Evolutionary conservation across 768 basidiomycete species (phyloP).

Genomic region (Nidula microcarpa): DNA sequence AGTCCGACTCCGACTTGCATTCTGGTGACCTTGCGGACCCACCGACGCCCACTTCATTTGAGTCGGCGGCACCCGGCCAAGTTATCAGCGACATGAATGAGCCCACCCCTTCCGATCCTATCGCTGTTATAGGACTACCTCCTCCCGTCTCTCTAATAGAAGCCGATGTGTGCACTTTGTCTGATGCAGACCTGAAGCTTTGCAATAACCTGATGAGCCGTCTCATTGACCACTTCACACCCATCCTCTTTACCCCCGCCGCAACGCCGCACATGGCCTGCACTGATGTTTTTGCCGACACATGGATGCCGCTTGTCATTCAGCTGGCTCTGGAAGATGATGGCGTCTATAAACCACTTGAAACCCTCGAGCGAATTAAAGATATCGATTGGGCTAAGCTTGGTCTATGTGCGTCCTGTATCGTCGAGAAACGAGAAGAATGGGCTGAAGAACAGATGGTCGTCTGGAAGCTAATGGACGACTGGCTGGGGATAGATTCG

Average conservation of each 20-base stretch:
- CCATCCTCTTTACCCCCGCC: constrained; percentile 67
- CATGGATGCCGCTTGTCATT: constrained; percentile 72
- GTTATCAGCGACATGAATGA: neutral
- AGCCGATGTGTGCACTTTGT: constrained; percentile 15
- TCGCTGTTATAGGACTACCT: constrained; percentile 1
- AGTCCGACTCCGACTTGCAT: constrained; percentile 1
- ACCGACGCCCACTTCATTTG: constrained; percentile 3
- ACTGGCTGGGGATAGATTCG: constrained; percentile 39
- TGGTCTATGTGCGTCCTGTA: constrained; percentile 60
- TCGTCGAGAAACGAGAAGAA: constrained; percentile 55
- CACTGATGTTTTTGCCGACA: constrained; percentile 67
- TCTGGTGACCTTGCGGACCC: constrained; percentile 3
- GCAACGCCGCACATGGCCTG: constrained; percentile 72
- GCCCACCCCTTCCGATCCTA: constrained; percentile 6
- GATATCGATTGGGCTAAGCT: constrained; percentile 51
- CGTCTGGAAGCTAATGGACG: constrained; percentile 60
- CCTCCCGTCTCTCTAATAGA: constrained; percentile 4
- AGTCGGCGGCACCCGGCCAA: neutral
- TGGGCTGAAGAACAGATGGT: constrained; percentile 59
- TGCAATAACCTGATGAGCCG: constrained; percentile 48
- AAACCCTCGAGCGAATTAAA: constrained; percentile 63
- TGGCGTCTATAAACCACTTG: constrained; percentile 68
- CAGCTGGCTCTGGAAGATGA: constrained; percentile 58
- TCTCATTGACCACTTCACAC: constrained; percentile 67
- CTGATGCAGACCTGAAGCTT: constrained; percentile 27